These are phyloP conservation scores for Nothomitra cinnamomea DNA, from an alignment of 2,329 filamentous ascomycete species.

Conservation along the genomic window DNA sequence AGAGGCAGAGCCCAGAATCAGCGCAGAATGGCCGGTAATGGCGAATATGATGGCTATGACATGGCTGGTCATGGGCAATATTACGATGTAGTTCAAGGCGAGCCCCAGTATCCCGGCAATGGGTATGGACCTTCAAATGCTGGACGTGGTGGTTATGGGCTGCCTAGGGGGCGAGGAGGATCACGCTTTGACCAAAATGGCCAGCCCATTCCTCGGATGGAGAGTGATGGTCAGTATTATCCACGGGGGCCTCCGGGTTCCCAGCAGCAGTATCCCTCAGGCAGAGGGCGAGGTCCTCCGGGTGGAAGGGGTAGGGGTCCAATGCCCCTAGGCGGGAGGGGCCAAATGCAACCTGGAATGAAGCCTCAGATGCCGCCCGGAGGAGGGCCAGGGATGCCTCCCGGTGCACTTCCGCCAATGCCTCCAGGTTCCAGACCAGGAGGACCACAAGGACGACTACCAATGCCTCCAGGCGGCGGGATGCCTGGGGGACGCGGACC, in stretches of 20 bases:
- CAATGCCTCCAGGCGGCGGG: neutral
- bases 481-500: neutral
- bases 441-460: neutral
- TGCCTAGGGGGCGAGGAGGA: constrained; percentile 7
- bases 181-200: constrained; percentile 9
- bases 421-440: neutral
- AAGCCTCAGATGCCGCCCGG: neutral
- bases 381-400: neutral
- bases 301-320: too few species aligned
- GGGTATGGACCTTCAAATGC: neutral
- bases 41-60: constrained; percentile 39
- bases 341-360: too few species aligned
- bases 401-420: neutral
- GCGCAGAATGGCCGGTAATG: constrained; percentile 27
- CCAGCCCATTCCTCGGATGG: neutral
- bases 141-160: constrained; percentile 10
- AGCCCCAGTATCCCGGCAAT: neutral
- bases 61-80: constrained; percentile 46
- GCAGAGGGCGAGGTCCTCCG: too few species aligned
- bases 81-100: neutral
- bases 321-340: too few species aligned
- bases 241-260: constrained; percentile 1
- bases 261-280: neutral
- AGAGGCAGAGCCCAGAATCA: constrained; percentile 11
- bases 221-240: neutral